These are phyloP conservation scores for Arthrinium puccinioides DNA, from an alignment of 2,329 filamentous ascomycete species.

Conservation along the genomic window DNA sequence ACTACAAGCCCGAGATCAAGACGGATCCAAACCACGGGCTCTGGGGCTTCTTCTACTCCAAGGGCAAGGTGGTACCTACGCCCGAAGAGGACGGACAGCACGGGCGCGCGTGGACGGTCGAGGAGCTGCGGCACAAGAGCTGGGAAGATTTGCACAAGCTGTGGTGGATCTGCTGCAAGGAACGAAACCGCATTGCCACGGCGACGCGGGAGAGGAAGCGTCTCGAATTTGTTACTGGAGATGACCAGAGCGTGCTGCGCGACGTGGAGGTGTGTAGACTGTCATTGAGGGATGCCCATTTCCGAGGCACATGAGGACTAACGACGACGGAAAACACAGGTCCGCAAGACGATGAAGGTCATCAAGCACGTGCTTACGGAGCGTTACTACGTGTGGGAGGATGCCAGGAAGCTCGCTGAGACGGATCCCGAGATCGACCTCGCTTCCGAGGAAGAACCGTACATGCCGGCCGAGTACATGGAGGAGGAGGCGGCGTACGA, in stretches of 20 bases:
- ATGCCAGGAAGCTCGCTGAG: slow-evolving; percentile 60
- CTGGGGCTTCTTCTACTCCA: slow-evolving; percentile 81
- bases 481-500: slow-evolving; percentile 27
- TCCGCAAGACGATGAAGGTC: slow-evolving; percentile 67
- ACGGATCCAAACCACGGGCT: slow-evolving; percentile 75
- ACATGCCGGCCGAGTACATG: slow-evolving; percentile 34
- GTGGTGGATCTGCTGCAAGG: slow-evolving; percentile 92
- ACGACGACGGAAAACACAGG: slow-evolving; percentile 36
- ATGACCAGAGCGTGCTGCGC: slow-evolving; percentile 56
- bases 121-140: slow-evolving; percentile 81
- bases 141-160: slow-evolving; percentile 90
- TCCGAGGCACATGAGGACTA: background rate
- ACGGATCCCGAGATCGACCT: slow-evolving; percentile 61
- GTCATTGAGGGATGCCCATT: no score
- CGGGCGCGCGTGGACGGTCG: slow-evolving; percentile 75
- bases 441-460: slow-evolving; percentile 38
- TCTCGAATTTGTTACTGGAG: slow-evolving; percentile 65
- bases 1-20: slow-evolving; percentile 50
- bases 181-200: slow-evolving; percentile 84
- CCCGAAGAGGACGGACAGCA: slow-evolving; percentile 65
- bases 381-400: slow-evolving; percentile 81
- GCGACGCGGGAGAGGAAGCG: slow-evolving; percentile 61
- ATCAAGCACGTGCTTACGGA: slow-evolving; percentile 86
- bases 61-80: slow-evolving; percentile 60
- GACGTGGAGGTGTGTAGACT: slow-evolving; percentile 62